Percentiles rank a stretch among this genome's conserved stretches.
phyloP scores from a whole-genome alignment of 768 basidiomycete species.

The Boletus barrowsii region DNA sequence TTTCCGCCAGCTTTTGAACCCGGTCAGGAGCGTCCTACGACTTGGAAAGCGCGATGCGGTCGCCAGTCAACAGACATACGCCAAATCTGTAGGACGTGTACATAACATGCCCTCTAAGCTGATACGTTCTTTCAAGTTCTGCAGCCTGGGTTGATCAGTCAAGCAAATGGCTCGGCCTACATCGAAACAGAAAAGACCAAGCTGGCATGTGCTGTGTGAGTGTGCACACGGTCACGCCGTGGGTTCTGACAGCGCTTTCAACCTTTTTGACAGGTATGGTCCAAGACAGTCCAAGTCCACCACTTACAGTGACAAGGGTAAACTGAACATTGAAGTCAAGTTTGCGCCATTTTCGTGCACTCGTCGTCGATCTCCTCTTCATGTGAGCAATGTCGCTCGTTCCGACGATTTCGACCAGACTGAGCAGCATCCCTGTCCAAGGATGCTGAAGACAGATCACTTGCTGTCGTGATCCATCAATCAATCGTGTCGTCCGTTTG shows the following conservation, averaged over 20 bases:
- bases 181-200: conserved; percentile 91
- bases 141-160: conserved; percentile 83
- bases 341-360: conserved; percentile 91
- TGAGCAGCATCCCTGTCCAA: conserved; percentile 32
- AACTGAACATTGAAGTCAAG: conserved; percentile 93
- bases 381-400: conserved; percentile 49
- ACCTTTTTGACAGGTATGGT: conserved; percentile 55
- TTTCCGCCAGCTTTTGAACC: conserved; percentile 57
- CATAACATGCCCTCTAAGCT: background rate
- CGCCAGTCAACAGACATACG: conserved; percentile 66
- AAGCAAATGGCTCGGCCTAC: conserved; percentile 96
- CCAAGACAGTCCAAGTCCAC: conserved; percentile 81
- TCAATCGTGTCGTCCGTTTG: conserved; percentile 80
- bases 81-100: conserved; percentile 70
- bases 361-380: conserved; percentile 75
- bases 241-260: conserved; percentile 1
- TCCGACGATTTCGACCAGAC: background rate
- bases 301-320: conserved; percentile 83
- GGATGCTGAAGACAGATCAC: conserved; percentile 92
- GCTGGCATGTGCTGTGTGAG: conserved; percentile 94
- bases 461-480: conserved; percentile 83
- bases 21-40: conserved; percentile 25
- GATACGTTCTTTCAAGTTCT: conserved; percentile 54
- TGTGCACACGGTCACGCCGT: conserved; percentile 10
- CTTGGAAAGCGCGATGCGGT: conserved; percentile 39